A percentile compares a stretch with the other conserved stretches of the same genome.
phyloP scores from a whole-genome alignment of 495 filamentous ascomycete genomes.

The Penicillium ochrochloron region DNA sequence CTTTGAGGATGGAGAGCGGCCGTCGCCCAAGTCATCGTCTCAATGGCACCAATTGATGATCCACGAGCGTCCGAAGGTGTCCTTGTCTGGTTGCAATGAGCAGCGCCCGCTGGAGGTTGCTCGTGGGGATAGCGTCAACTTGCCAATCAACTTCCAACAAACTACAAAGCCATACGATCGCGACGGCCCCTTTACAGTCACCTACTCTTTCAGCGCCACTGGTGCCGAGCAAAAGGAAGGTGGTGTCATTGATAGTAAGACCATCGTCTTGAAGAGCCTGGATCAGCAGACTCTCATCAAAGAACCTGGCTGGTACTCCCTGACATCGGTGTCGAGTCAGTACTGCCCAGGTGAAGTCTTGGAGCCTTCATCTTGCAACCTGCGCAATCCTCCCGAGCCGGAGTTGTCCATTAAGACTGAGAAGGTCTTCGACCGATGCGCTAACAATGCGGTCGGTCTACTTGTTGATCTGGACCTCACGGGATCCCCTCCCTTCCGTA shows the following conservation, averaged over 20 bases:
- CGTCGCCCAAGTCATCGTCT: constrained; percentile 59
- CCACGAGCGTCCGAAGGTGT: constrained; percentile 78
- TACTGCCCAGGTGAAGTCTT: constrained; percentile 86
- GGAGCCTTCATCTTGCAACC: constrained; percentile 87
- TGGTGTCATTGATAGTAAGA: constrained; percentile 53
- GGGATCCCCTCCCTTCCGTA: constrained; percentile 85
- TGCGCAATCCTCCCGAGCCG: constrained; percentile 90
- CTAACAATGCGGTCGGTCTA: constrained; percentile 87
- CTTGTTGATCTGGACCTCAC: constrained; percentile 84
- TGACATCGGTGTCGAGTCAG: constrained; percentile 75
- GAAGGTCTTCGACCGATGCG: constrained; percentile 91
- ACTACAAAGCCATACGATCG: constrained; percentile 55
- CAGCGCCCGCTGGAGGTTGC: constrained; percentile 81
- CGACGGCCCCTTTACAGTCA: constrained; percentile 49
- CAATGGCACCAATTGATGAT: constrained; percentile 82
- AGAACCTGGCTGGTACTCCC: constrained; percentile 81
- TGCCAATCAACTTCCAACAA: constrained; percentile 75
- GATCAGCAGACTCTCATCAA: constrained; percentile 58
- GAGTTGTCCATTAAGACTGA: constrained; percentile 71
- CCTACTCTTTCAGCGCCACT: constrained; percentile 64
- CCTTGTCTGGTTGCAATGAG: constrained; percentile 73
- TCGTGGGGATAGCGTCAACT: constrained; percentile 65
- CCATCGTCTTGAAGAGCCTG: constrained; percentile 43
- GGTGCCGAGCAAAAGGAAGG: constrained; percentile 62
- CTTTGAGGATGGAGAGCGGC: constrained; percentile 61